Conservation (phyloP, 2,329 filamentous ascomycete genomes). For the Neonectria magnoliae region DNA sequence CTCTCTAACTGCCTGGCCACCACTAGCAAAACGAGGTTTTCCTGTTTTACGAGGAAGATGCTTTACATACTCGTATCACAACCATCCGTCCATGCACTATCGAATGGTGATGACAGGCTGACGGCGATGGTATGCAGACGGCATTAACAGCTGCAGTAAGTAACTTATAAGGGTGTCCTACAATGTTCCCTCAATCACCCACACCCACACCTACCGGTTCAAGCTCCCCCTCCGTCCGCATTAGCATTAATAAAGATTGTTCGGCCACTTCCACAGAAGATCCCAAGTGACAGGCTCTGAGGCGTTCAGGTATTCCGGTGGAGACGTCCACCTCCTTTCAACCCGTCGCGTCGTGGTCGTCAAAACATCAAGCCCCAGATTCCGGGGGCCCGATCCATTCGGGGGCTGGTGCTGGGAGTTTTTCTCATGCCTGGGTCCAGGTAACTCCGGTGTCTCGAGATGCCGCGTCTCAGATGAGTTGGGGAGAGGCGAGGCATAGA, state of each 20-base stretch:
- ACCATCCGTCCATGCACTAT: neutral
- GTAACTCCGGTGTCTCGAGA: neutral
- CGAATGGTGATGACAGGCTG: neutral
- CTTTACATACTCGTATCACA: neutral
- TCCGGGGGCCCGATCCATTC: conserved; percentile 15
- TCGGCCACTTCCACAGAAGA: neutral
- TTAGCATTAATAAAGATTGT: too few relatives aligned
- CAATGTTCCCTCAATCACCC: neutral
- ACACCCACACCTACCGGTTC: neutral
- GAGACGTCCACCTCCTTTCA: conserved; percentile 15
- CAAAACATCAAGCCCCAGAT: conserved; percentile 13
- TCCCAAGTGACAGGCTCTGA: neutral
- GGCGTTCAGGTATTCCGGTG: conserved; percentile 1
- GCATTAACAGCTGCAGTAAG: neutral
- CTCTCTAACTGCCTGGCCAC: neutral
- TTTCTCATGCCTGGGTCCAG: neutral
- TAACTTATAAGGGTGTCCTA: neutral
- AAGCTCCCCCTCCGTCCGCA: neutral
- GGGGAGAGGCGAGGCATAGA: neutral
- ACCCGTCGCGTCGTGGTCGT: conserved; percentile 10
- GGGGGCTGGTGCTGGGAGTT: neutral
- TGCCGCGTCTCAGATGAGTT: conserved; percentile 18
- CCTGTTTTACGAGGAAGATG: neutral
- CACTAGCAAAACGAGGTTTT: neutral
- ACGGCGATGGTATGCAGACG: neutral